Evolutionary conservation across 2,329 filamentous ascomycete species (phyloP).

Genomic region (Hypoxylon rubiginosum): DNA sequence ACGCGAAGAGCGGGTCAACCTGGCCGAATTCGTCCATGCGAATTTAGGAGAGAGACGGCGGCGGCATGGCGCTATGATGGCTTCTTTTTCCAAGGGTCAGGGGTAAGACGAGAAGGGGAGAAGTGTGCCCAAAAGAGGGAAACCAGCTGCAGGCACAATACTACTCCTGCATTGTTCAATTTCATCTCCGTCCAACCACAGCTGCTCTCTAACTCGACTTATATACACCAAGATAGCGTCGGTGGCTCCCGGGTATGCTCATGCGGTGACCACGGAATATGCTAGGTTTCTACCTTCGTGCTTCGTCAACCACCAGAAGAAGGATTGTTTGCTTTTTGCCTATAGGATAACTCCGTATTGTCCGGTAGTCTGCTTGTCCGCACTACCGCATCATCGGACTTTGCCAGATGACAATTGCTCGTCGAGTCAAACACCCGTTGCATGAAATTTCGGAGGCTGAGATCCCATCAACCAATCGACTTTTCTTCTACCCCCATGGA

Average conservation of each 20-base stretch:
- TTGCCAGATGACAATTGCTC: slow-evolving; percentile 8
- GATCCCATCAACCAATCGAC: slow-evolving; percentile 5
- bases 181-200: slow-evolving; percentile 36
- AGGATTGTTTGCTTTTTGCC: not conserved
- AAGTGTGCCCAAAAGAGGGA: slow-evolving; percentile 24
- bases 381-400: not conserved
- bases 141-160: slow-evolving; percentile 29
- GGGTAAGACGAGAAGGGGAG: slow-evolving; percentile 11
- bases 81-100: slow-evolving; percentile 26
- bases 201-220: slow-evolving; percentile 12
- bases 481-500: slow-evolving; percentile 21
- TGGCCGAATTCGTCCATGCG: slow-evolving; percentile 34
- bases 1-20: slow-evolving; percentile 29
- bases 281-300: not conserved
- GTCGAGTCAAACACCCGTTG: slow-evolving; percentile 7
- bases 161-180: slow-evolving; percentile 29
- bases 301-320: slow-evolving; percentile 1
- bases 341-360: not conserved
- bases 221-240: slow-evolving; percentile 18
- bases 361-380: not conserved
- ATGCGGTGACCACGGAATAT: not conserved
- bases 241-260: slow-evolving; percentile 15
- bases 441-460: slow-evolving; percentile 1
- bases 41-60: slow-evolving; percentile 35
- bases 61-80: slow-evolving; percentile 28